Evolutionary conservation across 805 yeast species (phyloP).

Genomic region (Tetrapisispora iriomotensis): DNA sequence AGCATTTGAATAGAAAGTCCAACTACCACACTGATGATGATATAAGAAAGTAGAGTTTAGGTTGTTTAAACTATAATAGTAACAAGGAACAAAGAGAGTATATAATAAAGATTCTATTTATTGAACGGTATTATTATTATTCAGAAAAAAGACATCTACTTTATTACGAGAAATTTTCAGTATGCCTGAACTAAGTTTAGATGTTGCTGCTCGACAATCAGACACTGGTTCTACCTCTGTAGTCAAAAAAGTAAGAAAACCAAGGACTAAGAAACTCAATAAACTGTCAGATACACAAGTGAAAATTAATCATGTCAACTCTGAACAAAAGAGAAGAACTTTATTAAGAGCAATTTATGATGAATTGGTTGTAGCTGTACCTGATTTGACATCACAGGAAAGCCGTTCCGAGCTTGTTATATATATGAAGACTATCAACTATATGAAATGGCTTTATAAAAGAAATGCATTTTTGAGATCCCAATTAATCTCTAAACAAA

Average conservation of each 20-base stretch:
- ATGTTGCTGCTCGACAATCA: too few species aligned
- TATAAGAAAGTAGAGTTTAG: too few species aligned
- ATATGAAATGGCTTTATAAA: conserved; percentile 39
- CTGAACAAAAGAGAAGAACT: conserved; percentile 80
- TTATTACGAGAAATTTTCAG: too few species aligned
- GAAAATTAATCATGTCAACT: conserved; percentile 65
- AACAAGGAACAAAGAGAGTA: too few species aligned
- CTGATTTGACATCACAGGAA: conserved; percentile 58
- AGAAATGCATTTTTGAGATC: conserved; percentile 41
- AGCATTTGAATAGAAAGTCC: too few species aligned
- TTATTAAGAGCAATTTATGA: conserved; percentile 80
- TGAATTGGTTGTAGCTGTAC: conserved; percentile 62
- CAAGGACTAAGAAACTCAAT: conserved; percentile 6
- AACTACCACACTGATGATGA: too few species aligned
- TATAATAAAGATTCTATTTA: too few species aligned
- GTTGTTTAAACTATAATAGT: too few species aligned
- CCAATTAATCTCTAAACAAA: conserved; percentile 27
- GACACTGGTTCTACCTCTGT: background rate
- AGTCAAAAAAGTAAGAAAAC: conserved; percentile 8
- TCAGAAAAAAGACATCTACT: too few species aligned
- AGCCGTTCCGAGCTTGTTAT: conserved; percentile 74
- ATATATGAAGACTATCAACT: conserved; percentile 52
- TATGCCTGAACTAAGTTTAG: too few species aligned
- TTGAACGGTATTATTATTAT: too few species aligned
- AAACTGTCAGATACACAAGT: conserved; percentile 18